Base-by-base conservation (phyloP, 139 green algal species). In the Chlorella sorokiniana region DNA sequence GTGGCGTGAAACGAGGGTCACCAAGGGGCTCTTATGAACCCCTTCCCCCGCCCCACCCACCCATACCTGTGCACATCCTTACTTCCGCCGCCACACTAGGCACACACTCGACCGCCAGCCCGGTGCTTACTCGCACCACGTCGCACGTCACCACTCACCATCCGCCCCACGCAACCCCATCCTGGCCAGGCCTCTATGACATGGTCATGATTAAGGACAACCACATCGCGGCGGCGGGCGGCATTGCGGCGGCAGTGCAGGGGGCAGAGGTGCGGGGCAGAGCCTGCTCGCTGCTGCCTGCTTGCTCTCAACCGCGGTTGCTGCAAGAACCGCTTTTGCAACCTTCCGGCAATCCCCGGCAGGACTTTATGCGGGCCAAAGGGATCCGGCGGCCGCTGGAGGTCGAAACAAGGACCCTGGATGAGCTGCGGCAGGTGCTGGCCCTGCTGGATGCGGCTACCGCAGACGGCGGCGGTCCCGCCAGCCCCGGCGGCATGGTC, bases 191-290 rank as follows among this genome's bases (percentile, higher is more conserved):
- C 14, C 37, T 97, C 77, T 99, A 92, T 81, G 96, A 99, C 92
- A 99, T 99, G 96, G 91, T 99, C 82, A 98, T 99, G 94, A 98
- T 99, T 86, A 99, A 99, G 83, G 97, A 99, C 93, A 99, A 99
- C 88, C 97, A 99, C 90, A 94, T 99, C 42, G 93, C 95, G 31
- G 96, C 96, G 48, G 95, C 96, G 25, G 96, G 97, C 9, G 96
- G 97, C 52, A 93, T 99, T 64, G 45, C 52, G 1, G 65, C 84
- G 16, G 95, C 95, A 4, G 86, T 95, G 7, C 20, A 79, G 45
- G 79, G 78, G 1, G 88, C 89, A 10, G 87, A 93, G 81, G 85
- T 87, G 42, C n/a, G 79, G 35, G 22, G n/a, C 18, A 7, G 25
- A 38, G 42, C 18, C n/a, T 65, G 18, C 16, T 25, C 48, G 48